Evolutionary conservation across 2,329 filamentous ascomycete genomes (phyloP).

Genomic region (Calonectria fujianensis): DNA sequence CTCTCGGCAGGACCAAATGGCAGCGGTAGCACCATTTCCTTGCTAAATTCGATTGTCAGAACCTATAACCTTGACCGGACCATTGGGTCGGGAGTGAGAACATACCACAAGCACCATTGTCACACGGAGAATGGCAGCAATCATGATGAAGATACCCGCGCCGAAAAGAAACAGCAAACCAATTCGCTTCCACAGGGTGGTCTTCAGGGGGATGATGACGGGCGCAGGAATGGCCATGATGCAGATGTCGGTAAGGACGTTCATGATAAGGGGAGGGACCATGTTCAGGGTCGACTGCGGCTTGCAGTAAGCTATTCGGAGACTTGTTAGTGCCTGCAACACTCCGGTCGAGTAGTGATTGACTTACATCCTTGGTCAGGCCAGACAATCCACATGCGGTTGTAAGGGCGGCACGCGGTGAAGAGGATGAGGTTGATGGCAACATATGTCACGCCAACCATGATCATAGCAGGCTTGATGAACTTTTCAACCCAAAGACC

Average conservation of each 20-base stretch:
- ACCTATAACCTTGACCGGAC: not conserved
- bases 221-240: slow-evolving; percentile 60
- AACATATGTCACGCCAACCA: slow-evolving; percentile 54
- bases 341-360: not conserved
- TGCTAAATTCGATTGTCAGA: slow-evolving; percentile 8
- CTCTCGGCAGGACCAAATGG: slow-evolving; percentile 63
- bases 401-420: slow-evolving; percentile 58
- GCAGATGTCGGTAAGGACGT: slow-evolving; percentile 57
- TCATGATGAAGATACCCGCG: slow-evolving; percentile 58
- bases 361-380: slow-evolving; percentile 60
- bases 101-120: slow-evolving; percentile 56
- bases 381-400: slow-evolving; percentile 58
- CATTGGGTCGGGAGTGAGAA: not conserved
- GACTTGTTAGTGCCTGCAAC: not conserved
- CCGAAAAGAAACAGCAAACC: slow-evolving; percentile 58
- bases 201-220: slow-evolving; percentile 50
- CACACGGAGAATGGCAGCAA: slow-evolving; percentile 53
- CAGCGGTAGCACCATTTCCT: slow-evolving; percentile 45
- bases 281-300: slow-evolving; percentile 58
- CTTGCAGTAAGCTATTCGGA: slow-evolving; percentile 49
- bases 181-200: slow-evolving; percentile 55
- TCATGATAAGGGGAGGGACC: slow-evolving; percentile 57
- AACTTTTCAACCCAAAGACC: slow-evolving; percentile 60
- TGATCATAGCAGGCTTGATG: slow-evolving; percentile 57
- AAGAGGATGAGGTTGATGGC: slow-evolving; percentile 52